Conservation (phyloP, 139 green algal genomes). For the Parachlorella kessleri region DNA sequence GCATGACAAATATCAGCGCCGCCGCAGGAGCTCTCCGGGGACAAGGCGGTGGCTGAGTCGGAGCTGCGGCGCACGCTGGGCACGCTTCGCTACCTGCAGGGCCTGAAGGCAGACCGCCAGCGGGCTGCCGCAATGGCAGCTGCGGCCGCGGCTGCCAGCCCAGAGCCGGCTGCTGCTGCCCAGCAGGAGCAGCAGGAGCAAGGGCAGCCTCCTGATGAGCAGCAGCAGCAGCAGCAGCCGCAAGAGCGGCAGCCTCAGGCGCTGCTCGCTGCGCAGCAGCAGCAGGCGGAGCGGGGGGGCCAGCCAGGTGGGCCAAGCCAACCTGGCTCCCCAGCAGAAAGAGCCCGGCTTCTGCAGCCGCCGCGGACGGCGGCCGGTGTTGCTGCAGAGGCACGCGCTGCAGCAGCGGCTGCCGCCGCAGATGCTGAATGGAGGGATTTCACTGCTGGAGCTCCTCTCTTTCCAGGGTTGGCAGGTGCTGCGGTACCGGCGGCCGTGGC, state of each 20-base stretch:
- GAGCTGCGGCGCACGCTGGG: constrained; percentile 62
- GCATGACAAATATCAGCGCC: too few species aligned
- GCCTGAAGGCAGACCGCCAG: neutral
- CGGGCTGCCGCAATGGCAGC: neutral
- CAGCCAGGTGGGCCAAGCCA: too few species aligned
- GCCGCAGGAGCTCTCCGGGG: constrained; percentile 57
- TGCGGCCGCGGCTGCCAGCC: neutral
- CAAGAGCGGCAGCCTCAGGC: neutral
- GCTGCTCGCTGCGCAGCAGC: neutral
- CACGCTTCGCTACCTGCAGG: constrained; percentile 81
- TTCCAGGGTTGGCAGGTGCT: neutral
- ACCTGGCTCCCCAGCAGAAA: too few species aligned
- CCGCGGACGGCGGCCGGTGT: neutral
- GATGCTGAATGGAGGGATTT: neutral
- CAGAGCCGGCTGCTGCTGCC: too few species aligned
- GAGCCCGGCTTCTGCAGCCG: too few species aligned
- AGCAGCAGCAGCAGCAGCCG: neutral
- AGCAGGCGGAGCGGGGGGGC: neutral
- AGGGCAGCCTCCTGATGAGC: constrained; percentile 12
- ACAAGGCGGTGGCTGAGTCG: constrained; percentile 57
- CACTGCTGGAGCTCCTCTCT: neutral
- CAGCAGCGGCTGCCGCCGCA: neutral
- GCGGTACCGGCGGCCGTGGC: neutral
- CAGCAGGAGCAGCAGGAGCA: constrained; percentile 1
- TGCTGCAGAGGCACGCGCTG: neutral